Evolutionary conservation across 2,329 filamentous ascomycete species (phyloP).

Genomic region (Penicillium palitans): DNA sequence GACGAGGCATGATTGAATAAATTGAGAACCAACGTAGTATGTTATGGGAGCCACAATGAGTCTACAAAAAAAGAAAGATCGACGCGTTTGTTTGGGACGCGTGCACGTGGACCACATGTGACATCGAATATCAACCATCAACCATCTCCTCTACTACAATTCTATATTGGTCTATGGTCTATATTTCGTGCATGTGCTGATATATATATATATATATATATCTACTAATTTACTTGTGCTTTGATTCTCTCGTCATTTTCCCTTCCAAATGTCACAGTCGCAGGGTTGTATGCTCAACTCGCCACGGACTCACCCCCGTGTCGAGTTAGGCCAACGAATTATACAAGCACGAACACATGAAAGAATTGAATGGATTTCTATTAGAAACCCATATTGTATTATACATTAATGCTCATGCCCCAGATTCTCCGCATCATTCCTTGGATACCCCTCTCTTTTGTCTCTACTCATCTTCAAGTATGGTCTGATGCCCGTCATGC

Average conservation of each 20-base stretch:
- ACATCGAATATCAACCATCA: neutral
- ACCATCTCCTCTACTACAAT: too few species aligned
- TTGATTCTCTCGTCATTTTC: neutral
- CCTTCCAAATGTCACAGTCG: neutral
- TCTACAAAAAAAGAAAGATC: conserved; percentile 1
- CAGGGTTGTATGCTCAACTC: neutral
- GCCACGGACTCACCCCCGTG: conserved; percentile 4
- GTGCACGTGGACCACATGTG: conserved; percentile 19
- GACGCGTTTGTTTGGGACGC: conserved; percentile 19
- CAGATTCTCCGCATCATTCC: neutral
- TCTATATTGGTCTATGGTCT: too few species aligned
- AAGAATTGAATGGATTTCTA: neutral
- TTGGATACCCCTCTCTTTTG: neutral
- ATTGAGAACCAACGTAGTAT: neutral
- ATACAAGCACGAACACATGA: conserved; percentile 2
- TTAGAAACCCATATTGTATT: neutral
- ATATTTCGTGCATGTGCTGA: neutral
- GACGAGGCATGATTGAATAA: conserved; percentile 22
- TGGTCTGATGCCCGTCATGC: conserved; percentile 8
- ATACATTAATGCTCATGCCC: neutral
- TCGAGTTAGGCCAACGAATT: neutral
- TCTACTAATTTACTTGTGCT: neutral
- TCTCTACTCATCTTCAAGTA: neutral
- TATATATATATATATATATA: neutral
- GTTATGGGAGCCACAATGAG: neutral